These are phyloP conservation scores for Corynespora cassiicola DNA, from an alignment of 2,329 filamentous ascomycete genomes.

Conservation along the genomic window DNA sequence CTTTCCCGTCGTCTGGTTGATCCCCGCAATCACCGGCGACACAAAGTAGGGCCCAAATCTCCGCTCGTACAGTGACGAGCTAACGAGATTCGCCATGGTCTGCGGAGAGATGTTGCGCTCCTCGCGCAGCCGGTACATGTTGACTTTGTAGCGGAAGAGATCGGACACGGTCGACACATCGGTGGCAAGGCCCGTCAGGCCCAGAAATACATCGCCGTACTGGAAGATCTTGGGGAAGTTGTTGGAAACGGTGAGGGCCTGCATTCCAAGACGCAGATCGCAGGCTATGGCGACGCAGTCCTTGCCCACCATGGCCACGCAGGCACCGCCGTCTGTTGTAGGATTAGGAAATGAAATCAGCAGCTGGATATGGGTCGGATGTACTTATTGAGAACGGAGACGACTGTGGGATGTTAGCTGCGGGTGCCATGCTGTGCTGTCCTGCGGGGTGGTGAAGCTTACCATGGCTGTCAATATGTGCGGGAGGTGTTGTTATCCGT, in stretches of 20 bases:
- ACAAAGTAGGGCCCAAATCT: constrained; percentile 98
- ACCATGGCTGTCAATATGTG: constrained; percentile 44
- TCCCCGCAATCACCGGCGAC: constrained; percentile 89
- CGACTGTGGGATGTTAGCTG: constrained; percentile 64
- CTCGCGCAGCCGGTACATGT: constrained; percentile 99
- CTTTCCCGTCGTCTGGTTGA: constrained; percentile 91
- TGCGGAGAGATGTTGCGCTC: constrained; percentile 94
- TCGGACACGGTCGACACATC: constrained; percentile 94
- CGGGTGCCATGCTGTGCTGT: constrained; percentile 5
- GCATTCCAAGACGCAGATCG: constrained; percentile 95
- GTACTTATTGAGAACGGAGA: constrained; percentile 96
- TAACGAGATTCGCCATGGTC: constrained; percentile 96
- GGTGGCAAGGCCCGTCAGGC: constrained; percentile 93
- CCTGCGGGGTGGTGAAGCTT: constrained; percentile 29
- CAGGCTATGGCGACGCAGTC: constrained; percentile 99
- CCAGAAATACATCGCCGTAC: constrained; percentile 94
- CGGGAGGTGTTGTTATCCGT: constrained; percentile 5
- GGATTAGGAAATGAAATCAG: constrained; percentile 15
- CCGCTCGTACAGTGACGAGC: constrained; percentile 83
- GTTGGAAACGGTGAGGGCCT: constrained; percentile 97
- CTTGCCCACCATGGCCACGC: constrained; percentile 98
- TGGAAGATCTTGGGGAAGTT: constrained; percentile 99
- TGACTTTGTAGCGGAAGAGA: constrained; percentile 99
- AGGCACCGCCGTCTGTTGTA: constrained; percentile 82
- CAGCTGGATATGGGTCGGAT: constrained; percentile 12